A percentile compares a stretch with the other conserved stretches of the same genome.
Conservation (phyloP, 495 filamentous ascomycete species). For the Lophiostoma macrostomum region DNA sequence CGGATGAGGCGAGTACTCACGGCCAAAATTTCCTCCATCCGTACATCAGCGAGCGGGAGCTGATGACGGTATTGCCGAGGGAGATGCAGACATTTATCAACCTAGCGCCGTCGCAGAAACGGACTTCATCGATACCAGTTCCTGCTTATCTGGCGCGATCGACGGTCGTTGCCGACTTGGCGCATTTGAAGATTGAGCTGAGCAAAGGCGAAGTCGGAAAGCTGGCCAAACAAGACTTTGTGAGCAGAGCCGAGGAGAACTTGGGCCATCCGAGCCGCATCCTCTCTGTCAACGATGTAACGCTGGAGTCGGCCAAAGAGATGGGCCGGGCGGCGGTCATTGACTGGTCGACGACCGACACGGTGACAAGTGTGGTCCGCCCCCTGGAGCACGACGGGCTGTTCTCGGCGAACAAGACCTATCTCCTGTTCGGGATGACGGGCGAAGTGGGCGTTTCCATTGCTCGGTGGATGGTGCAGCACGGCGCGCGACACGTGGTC, state of each 20-base stretch:
- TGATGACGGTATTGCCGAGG: background rate
- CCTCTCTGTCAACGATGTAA: background rate
- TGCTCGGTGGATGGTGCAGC: too few species aligned
- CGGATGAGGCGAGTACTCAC: background rate
- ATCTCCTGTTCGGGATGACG: conserved; percentile 1
- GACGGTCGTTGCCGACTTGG: too few species aligned
- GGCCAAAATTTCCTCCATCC: background rate
- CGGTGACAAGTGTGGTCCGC: background rate
- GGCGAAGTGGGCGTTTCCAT: too few species aligned
- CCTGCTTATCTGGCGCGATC: too few species aligned
- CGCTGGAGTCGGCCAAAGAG: background rate
- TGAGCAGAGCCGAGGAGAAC: background rate
- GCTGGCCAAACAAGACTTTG: background rate
- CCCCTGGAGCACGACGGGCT: background rate
- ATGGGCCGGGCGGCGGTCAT: background rate
- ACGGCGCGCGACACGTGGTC: too few species aligned
- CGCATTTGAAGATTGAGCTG: too few species aligned
- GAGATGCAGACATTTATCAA: background rate
- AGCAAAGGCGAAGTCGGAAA: background rate
- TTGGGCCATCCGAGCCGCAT: background rate
- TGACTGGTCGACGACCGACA: background rate
- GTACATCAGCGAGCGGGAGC: background rate
- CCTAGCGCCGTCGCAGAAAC: background rate
- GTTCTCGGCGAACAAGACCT: background rate
- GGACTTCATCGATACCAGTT: too few species aligned